Base-by-base conservation (phyloP, 2,329 filamentous ascomycete genomes). In the Dothistroma pini region DNA sequence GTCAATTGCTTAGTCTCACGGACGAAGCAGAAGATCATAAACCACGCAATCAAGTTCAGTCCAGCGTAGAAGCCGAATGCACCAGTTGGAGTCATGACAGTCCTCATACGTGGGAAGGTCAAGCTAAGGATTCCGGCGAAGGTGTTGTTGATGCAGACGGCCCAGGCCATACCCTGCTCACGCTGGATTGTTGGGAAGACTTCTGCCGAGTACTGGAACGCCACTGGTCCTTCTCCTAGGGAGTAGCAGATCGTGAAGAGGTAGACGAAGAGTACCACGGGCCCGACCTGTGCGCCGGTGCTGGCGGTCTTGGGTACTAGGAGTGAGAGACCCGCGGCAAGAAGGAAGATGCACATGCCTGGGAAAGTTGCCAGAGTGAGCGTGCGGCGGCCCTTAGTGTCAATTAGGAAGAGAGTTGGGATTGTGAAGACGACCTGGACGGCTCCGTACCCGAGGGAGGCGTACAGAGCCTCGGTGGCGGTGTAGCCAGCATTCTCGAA, bases 51-150 rank as follows among this genome's bases (percentile, higher is more conserved):
- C 21, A 84, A 62, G 69, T 84, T 84, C 75, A 82, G 83, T 0
- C 74, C 80, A 0, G 82, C 83, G 68, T 86, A 86, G 78, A 81
- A 85, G 9, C 78, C 78, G 64, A 85, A 70, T 31, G 84, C 83
- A 10, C 82, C 82, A 4, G 80, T 79, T 1, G 80, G 77, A 12
- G 76, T 81, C 75, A 85, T 78, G 14, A 76, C 80, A 16, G 62
- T 66, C 31, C 79, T 69, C 74, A 81, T 81, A 16, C 76, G 76
- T 4, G 81, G 80, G 71, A 83, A 82, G 0, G 80, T 75, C 61
- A 75, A 62, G 60, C 66, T 67, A 16, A 75, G 69, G 52, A 75
- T 63, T 57, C 73, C 74, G 57, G 74, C 72, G 35, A 79, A 80
- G 22, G 77, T 78, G 71, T 80, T 79, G 70, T 85, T 85, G 76